Evolutionary conservation across 768 basidiomycete species (phyloP).

Genomic region (Mycena venus): DNA sequence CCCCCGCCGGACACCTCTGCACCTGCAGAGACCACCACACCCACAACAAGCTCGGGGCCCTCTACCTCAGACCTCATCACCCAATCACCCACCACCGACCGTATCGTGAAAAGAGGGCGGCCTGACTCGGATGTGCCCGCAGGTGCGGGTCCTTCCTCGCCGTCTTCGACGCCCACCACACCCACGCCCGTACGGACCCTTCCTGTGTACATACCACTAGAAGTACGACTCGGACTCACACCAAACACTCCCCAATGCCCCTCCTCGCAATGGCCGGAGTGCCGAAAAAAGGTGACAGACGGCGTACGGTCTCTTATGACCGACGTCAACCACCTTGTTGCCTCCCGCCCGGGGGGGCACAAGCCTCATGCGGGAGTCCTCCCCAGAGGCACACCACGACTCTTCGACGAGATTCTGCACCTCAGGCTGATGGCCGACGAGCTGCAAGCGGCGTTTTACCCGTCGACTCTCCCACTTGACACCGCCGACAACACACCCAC

Average conservation of each 20-base stretch:
- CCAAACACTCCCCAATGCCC: too few relatives aligned
- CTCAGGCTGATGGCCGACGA: conserved; percentile 1
- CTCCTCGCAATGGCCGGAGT: too few relatives aligned
- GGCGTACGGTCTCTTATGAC: too few relatives aligned
- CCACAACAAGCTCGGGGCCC: neutral
- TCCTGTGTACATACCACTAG: too few relatives aligned
- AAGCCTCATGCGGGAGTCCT: too few relatives aligned
- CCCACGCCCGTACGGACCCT: too few relatives aligned
- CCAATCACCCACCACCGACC: conserved; percentile 15
- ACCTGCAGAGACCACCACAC: neutral
- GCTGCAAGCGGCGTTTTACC: neutral
- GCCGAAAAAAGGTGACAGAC: too few relatives aligned
- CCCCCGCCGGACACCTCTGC: neutral
- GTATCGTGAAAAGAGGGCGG: conserved; percentile 6
- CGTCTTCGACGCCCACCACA: too few relatives aligned
- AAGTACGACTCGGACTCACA: too few relatives aligned
- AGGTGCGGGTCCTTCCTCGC: neutral
- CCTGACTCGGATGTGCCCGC: neutral
- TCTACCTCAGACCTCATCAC: conserved; percentile 2
- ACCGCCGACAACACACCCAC: neutral
- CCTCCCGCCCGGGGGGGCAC: too few relatives aligned
- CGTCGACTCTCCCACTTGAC: neutral
- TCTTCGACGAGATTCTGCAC: neutral
- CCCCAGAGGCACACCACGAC: neutral
- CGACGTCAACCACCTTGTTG: too few relatives aligned